phyloP scores from a whole-genome alignment of 73 alveolate species.

The Tetrahymena borealis region DNA sequence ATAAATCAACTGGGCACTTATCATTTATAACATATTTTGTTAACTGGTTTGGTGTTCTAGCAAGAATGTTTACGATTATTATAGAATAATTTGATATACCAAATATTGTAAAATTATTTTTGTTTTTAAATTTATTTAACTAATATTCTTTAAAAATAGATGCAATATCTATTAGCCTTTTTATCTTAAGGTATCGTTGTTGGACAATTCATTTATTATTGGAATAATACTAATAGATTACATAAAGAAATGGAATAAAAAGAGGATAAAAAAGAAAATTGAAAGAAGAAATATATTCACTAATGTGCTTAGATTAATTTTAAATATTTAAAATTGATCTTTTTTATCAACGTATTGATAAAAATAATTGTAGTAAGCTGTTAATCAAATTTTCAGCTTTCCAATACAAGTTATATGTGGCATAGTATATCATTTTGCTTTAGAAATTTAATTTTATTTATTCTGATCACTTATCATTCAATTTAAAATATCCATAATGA shows the following conservation, averaged over 20 bases:
- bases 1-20: background rate
- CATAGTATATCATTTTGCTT: too few relatives aligned
- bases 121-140: background rate
- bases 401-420: too few relatives aligned
- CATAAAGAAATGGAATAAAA: background rate
- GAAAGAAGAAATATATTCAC: too few relatives aligned
- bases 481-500: too few relatives aligned
- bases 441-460: too few relatives aligned
- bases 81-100: background rate
- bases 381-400: too few relatives aligned
- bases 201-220: background rate
- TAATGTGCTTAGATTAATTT: too few relatives aligned
- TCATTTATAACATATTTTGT: background rate
- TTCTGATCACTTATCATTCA: too few relatives aligned
- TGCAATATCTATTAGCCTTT: background rate
- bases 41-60: background rate
- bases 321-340: too few relatives aligned
- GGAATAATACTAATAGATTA: background rate
- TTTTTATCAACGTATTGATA: too few relatives aligned
- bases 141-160: background rate
- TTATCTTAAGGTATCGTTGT: background rate
- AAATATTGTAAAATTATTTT: background rate
- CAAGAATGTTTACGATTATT: background rate
- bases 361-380: too few relatives aligned
- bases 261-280: background rate